phyloP scores from a whole-genome alignment of 306 rosid species.

The Cicer pinnatifidum region DNA sequence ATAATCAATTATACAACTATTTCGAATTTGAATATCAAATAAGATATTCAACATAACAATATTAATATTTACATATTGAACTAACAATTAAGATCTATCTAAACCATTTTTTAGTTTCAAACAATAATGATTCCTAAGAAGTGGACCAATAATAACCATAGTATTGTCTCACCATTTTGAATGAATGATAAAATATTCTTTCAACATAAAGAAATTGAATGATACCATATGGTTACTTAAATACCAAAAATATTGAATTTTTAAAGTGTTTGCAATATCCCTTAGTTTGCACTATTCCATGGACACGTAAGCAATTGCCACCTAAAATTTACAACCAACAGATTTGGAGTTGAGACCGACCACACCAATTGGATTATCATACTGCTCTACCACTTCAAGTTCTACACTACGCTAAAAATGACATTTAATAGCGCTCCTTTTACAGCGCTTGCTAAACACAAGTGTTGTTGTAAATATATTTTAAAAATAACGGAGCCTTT shows the following conservation, averaged over 20 bases:
- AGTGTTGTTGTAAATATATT: too few relatives aligned
- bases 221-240: conserved; percentile 22
- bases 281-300: conserved; percentile 25
- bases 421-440: too few relatives aligned
- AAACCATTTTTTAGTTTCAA: conserved; percentile 15
- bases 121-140: conserved; percentile 18
- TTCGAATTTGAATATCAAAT: too few relatives aligned
- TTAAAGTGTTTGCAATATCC: conserved; percentile 3
- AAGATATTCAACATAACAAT: too few relatives aligned
- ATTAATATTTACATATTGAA: too few relatives aligned
- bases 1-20: too few relatives aligned
- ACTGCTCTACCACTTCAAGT: conserved; percentile 20
- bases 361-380: conserved; percentile 45
- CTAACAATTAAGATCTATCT: too few relatives aligned
- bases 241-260: conserved; percentile 9
- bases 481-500: too few relatives aligned
- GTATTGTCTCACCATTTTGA: conserved; percentile 35
- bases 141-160: conserved; percentile 46
- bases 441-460: too few relatives aligned
- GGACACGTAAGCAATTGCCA: conserved; percentile 23
- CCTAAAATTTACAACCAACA: conserved; percentile 41
- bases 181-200: conserved; percentile 19
- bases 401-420: too few relatives aligned
- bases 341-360: conserved; percentile 45
- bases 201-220: conserved; percentile 1